These are phyloP conservation scores for Lizanozyma gosingica DNA, from an alignment of 1,139 yeast genomes.

Conservation along the genomic window DNA sequence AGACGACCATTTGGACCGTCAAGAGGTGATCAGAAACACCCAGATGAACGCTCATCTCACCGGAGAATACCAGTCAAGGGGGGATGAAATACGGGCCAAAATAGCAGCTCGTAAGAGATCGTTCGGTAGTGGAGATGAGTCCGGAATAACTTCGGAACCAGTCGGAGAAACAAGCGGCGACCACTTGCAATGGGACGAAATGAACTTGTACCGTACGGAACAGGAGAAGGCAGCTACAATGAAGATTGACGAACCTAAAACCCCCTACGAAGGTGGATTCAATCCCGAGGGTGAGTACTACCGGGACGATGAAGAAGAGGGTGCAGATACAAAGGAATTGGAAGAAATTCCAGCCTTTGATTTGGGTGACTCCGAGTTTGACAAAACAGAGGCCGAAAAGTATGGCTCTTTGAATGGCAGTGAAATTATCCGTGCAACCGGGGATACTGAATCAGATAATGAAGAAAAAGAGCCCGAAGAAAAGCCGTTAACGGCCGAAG, in stretches of 20 bases:
- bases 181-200: constrained; percentile 66
- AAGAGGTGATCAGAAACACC: constrained; percentile 37
- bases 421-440: constrained; percentile 19
- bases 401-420: constrained; percentile 31
- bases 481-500: constrained; percentile 43
- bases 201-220: constrained; percentile 56
- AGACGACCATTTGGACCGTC: constrained; percentile 27
- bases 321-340: constrained; percentile 2
- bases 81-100: constrained; percentile 32
- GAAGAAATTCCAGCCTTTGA: constrained; percentile 16
- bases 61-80: constrained; percentile 19
- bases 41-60: constrained; percentile 30
- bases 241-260: constrained; percentile 93
- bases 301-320: constrained; percentile 9
- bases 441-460: constrained; percentile 16
- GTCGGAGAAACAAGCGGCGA: neutral
- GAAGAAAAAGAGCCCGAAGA: constrained; percentile 27
- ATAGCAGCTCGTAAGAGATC: constrained; percentile 13
- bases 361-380: constrained; percentile 46
- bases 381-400: constrained; percentile 5
- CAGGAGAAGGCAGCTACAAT: constrained; percentile 65
- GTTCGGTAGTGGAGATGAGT: neutral
- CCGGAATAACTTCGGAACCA: neutral
- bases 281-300: constrained; percentile 48
- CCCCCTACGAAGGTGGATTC: constrained; percentile 93